Conservation (phyloP, 345 rosid genomes). For the Pistacia atlantica region DNA sequence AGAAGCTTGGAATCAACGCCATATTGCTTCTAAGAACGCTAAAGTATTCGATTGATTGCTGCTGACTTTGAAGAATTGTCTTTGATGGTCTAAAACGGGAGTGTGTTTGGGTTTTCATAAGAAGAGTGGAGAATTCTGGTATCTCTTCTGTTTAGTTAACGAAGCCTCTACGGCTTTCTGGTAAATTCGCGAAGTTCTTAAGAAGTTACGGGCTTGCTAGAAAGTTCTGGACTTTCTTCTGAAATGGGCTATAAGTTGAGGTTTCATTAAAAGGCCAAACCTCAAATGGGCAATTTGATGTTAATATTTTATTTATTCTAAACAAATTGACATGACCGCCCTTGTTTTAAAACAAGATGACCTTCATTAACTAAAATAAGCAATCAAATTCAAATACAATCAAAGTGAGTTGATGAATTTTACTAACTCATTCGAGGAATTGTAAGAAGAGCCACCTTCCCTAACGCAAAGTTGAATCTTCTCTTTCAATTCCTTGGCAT, state of each 20-base stretch:
- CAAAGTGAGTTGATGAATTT: constrained; percentile 13
- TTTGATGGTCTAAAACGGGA: no score
- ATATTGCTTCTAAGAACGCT: no score
- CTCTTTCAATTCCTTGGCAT: constrained; percentile 22
- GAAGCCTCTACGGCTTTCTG: neutral
- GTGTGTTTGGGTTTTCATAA: neutral
- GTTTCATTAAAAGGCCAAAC: neutral
- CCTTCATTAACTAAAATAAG: neutral
- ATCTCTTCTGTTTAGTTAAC: no score
- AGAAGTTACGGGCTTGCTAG: neutral
- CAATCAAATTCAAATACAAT: neutral
- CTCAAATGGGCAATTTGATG: neutral
- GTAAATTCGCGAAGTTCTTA: neutral
- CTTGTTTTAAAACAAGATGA: no score
- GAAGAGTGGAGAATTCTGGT: neutral
- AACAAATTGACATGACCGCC: no score
- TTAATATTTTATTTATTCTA: no score
- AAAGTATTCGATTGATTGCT: no score
- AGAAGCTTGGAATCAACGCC: no score
- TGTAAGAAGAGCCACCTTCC: constrained; percentile 28
- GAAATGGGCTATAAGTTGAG: neutral
- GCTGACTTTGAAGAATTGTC: no score
- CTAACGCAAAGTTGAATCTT: constrained; percentile 8
- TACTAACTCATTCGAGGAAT: constrained; percentile 11
- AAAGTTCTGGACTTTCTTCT: neutral